Percentiles rank a stretch among this genome's conserved stretches.
phyloP scores from a whole-genome alignment of 1,284 basidiomycete genomes.

The Salmacisia buchloeana region DNA sequence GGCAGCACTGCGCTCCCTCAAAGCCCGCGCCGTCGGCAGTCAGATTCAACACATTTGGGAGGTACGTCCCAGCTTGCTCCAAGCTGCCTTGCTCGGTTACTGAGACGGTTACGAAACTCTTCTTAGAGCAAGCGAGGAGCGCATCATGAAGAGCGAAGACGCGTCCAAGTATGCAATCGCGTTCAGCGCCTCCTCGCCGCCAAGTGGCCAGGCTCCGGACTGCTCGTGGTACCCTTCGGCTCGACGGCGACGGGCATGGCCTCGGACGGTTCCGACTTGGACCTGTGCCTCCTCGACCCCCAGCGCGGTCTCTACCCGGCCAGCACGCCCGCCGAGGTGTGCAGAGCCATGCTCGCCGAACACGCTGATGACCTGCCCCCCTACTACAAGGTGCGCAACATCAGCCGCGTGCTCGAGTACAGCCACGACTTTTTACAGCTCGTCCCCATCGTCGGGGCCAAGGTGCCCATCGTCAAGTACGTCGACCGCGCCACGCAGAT shows the following conservation, averaged over 20 bases:
- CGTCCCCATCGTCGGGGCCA: constrained; percentile 25
- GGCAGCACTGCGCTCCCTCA: too few species aligned
- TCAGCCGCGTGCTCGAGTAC: constrained; percentile 17
- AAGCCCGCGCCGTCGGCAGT: too few species aligned
- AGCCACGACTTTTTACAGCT: constrained; percentile 15
- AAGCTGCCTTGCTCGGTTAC: neutral
- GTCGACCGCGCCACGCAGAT: constrained; percentile 18
- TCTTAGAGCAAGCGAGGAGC: constrained; percentile 12
- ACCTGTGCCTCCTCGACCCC: constrained; percentile 35
- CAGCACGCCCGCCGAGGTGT: constrained; percentile 22
- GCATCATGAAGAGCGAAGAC: neutral
- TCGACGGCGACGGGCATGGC: constrained; percentile 36
- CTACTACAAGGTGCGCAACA: constrained; percentile 22
- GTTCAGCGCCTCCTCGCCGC: constrained; percentile 24
- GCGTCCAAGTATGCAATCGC: neutral
- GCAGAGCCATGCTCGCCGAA: neutral
- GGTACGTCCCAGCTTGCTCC: neutral
- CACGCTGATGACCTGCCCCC: constrained; percentile 22
- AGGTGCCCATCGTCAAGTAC: constrained; percentile 43
- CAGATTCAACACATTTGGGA: too few species aligned
- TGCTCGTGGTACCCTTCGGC: constrained; percentile 34
- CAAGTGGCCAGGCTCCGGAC: constrained; percentile 23
- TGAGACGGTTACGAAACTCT: constrained; percentile 18
- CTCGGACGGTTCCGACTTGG: constrained; percentile 30
- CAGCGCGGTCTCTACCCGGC: constrained; percentile 25